Percentiles rank a stretch among this genome's conserved stretches.
These are phyloP conservation scores for Didymella sp. DNA, from an alignment of 2,329 filamentous ascomycete genomes.

Conservation along the genomic window DNA sequence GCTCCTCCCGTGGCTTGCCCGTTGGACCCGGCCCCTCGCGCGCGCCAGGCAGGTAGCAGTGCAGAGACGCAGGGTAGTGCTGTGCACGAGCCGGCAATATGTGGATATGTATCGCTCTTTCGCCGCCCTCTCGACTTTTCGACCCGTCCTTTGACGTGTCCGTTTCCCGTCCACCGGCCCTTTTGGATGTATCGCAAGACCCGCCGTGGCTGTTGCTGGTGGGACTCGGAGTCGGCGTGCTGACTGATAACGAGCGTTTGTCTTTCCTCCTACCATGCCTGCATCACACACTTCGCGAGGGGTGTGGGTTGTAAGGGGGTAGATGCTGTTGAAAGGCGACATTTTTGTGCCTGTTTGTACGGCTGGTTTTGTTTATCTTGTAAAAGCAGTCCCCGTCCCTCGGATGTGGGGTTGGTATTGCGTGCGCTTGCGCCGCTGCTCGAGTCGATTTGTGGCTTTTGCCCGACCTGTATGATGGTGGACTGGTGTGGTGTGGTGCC, in stretches of 20 bases:
- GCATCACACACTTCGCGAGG: conserved; percentile 8
- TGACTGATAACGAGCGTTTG: conserved; percentile 54
- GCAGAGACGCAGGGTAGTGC: conserved; percentile 30
- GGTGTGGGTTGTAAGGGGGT: conserved; percentile 12
- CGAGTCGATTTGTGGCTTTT: conserved; percentile 45
- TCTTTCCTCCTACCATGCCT: conserved; percentile 42
- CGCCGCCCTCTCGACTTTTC: conserved; percentile 33
- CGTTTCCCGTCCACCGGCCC: conserved; percentile 42
- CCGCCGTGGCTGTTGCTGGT: conserved; percentile 47
- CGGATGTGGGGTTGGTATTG: conserved; percentile 52
- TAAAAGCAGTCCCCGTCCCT: conserved; percentile 49
- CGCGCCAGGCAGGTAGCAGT: conserved; percentile 37
- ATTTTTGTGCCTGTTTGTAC: conserved; percentile 47
- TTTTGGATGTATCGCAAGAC: conserved; percentile 46
- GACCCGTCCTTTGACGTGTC: conserved; percentile 23
- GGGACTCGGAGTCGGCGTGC: conserved; percentile 41
- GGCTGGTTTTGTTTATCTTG: conserved; percentile 29
- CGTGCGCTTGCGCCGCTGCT: conserved; percentile 41
- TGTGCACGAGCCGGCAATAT: conserved; percentile 51
- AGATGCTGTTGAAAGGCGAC: conserved; percentile 44
- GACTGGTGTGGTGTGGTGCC: conserved; percentile 21
- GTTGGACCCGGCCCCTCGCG: conserved; percentile 38
- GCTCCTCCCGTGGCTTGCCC: conserved; percentile 51
- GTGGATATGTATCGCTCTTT: conserved; percentile 54
- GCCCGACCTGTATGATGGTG: conserved; percentile 33